These are phyloP conservation scores for Alternaria atra DNA, from an alignment of 2,329 filamentous ascomycete genomes.

Conservation along the genomic window DNA sequence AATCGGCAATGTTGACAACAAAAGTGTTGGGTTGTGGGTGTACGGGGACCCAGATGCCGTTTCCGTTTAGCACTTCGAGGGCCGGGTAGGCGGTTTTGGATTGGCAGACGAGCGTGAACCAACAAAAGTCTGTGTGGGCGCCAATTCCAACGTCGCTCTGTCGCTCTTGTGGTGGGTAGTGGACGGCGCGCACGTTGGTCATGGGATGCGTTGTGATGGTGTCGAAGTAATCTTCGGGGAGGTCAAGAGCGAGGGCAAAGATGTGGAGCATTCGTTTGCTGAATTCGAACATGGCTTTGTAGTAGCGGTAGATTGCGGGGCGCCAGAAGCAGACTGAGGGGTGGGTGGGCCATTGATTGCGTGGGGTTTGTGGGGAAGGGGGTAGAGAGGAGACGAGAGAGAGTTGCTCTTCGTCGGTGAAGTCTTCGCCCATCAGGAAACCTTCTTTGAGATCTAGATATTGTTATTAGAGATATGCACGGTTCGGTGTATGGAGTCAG, in stretches of 20 bases:
- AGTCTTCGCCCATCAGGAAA: conserved; percentile 48
- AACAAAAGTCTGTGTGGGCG: conserved; percentile 56
- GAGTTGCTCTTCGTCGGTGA: conserved; percentile 44
- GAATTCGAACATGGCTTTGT: conserved; percentile 42
- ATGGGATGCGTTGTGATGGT: conserved; percentile 52
- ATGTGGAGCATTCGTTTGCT: conserved; percentile 46
- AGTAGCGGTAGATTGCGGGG: conserved; percentile 43
- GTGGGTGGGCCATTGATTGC: conserved; percentile 46
- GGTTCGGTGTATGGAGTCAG: not conserved
- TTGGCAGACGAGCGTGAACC: conserved; percentile 54
- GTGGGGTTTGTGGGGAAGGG: conserved; percentile 24
- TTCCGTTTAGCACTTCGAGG: conserved; percentile 55
- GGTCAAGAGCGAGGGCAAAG: conserved; percentile 52
- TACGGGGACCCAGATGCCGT: conserved; percentile 54
- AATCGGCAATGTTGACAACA: conserved; percentile 55
- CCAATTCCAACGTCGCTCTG: conserved; percentile 51
- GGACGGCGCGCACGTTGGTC: conserved; percentile 53
- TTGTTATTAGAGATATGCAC: not conserved
- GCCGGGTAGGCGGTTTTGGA: conserved; percentile 35
- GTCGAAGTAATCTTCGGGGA: conserved; percentile 53
- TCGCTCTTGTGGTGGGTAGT: conserved; percentile 52
- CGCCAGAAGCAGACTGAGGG: conserved; percentile 41
- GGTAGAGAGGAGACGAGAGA: conserved; percentile 25
- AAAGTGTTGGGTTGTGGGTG: conserved; percentile 48
- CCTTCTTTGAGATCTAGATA: conserved; percentile 46